Conservation (phyloP, 345 rosid species). For the Eucalyptus caleyi region DNA sequence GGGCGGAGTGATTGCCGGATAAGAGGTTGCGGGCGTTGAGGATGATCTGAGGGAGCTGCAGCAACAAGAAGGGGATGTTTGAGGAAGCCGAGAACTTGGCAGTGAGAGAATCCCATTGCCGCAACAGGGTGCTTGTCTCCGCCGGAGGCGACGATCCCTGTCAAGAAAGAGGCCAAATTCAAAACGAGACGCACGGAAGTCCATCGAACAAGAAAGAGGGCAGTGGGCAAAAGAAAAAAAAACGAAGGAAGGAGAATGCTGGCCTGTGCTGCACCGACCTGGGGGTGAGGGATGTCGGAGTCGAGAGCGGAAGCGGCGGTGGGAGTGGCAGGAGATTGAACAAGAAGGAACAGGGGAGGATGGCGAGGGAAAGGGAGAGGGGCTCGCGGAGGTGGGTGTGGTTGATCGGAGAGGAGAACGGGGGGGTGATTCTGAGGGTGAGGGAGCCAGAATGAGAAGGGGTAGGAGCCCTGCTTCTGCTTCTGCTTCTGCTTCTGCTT, state of each 20-base stretch:
- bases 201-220: background rate
- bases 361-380: conserved; percentile 8
- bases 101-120: conserved; percentile 79
- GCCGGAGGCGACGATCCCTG: conserved; percentile 22
- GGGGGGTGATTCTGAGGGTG: background rate
- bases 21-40: conserved; percentile 74
- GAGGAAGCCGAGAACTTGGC: conserved; percentile 67
- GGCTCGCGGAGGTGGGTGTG: background rate
- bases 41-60: conserved; percentile 85
- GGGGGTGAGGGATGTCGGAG: conserved; percentile 44
- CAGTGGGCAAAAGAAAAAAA: background rate
- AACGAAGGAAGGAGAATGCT: background rate
- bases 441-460: background rate
- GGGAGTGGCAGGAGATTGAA: background rate
- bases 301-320: conserved; percentile 25
- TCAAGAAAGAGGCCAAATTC: background rate
- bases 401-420: background rate
- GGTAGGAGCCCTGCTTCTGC: background rate
- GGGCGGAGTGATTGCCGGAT: conserved; percentile 72
- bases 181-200: background rate
- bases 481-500: background rate
- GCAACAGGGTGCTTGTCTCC: conserved; percentile 18
- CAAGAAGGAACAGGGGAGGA: conserved; percentile 1
- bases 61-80: conserved; percentile 66
- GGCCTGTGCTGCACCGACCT: conserved; percentile 4